Conservation (phyloP, 768 basidiomycete genomes). For the Cystofilobasidium bisporidii region DNA sequence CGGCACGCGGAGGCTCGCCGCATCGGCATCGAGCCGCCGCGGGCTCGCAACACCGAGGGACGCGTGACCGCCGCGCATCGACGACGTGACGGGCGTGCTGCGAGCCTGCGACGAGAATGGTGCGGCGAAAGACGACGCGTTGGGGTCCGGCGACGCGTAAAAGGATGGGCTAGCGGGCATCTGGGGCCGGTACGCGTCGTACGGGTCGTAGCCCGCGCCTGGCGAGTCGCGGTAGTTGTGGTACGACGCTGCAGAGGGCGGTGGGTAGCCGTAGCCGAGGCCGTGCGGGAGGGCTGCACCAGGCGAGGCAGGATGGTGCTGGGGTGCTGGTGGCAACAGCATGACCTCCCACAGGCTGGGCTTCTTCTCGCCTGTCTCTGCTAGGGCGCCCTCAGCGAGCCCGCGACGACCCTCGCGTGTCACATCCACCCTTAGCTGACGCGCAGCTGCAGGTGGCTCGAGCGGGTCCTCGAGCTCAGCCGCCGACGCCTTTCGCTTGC, state of each 20-base stretch:
- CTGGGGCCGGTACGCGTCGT: slow-evolving; percentile 10
- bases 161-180: slow-evolving; percentile 3
- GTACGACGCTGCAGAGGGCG: slow-evolving; percentile 15
- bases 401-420: not conserved
- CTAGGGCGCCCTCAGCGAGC: not conserved
- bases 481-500: not conserved
- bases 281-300: slow-evolving; percentile 2
- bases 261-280: slow-evolving; percentile 6
- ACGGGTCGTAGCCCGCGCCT: not conserved
- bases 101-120: not conserved
- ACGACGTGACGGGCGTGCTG: not conserved
- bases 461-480: not conserved
- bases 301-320: not conserved
- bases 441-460: not conserved
- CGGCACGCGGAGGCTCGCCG: not conserved
- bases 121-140: not conserved
- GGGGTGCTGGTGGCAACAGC: not conserved
- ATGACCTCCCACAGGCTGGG: slow-evolving; percentile 17
- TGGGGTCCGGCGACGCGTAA: slow-evolving; percentile 17
- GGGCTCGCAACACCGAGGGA: not conserved
- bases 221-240: slow-evolving; percentile 14
- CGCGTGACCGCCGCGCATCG: not conserved
- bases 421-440: not conserved
- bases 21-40: not conserved
- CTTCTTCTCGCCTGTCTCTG: not conserved